Evolutionary conservation across 2,329 filamentous ascomycete species (phyloP).

Genomic region (Pseudogymnoascus sp.): DNA sequence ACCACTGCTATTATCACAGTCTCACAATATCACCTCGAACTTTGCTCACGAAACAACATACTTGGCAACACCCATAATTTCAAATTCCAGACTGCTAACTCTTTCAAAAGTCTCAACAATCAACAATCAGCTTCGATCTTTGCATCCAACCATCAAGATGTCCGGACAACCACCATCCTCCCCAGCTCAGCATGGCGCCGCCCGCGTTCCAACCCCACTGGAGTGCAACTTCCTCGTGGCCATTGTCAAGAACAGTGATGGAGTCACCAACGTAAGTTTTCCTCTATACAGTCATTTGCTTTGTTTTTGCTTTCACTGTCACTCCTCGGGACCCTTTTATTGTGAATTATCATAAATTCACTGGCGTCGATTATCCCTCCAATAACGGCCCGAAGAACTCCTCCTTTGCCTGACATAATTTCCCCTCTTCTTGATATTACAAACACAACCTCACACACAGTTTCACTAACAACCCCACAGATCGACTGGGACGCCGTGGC

Average conservation of each 20-base stretch:
- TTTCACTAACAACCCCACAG: neutral
- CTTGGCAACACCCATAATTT: neutral
- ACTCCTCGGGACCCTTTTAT: neutral
- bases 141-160: neutral
- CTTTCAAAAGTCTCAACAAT: neutral
- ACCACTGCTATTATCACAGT: neutral
- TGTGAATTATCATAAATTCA: neutral
- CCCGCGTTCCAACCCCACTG: neutral
- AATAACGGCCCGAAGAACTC: neutral
- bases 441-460: neutral
- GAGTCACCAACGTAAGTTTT: constrained; percentile 1
- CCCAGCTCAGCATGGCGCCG: neutral
- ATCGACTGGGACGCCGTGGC: constrained; percentile 43
- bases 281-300: neutral
- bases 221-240: neutral
- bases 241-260: neutral
- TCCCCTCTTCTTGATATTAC: neutral
- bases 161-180: neutral
- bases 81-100: neutral
- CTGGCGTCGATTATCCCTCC: neutral
- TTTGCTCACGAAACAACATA: neutral
- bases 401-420: neutral
- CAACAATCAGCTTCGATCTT: neutral
- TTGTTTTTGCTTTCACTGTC: neutral
- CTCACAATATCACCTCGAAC: neutral